Evolutionary conservation across 1,284 basidiomycete species (phyloP).

Genomic region (Papiliotrema flavescens): DNA sequence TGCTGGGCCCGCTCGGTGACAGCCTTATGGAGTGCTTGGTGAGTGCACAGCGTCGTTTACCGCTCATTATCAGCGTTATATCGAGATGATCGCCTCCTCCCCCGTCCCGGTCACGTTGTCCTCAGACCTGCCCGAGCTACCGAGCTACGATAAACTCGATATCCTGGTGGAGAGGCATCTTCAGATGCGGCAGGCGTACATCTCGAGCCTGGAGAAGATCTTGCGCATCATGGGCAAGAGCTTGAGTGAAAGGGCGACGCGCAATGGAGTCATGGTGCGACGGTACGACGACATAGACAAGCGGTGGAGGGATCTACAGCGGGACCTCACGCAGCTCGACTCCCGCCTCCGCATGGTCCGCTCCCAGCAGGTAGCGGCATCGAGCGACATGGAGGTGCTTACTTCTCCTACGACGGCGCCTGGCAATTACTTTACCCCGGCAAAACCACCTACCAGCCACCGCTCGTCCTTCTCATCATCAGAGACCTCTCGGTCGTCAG

Average conservation of each 20-base stretch:
- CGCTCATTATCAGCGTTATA: constrained; percentile 24
- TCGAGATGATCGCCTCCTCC: constrained; percentile 25
- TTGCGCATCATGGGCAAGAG: constrained; percentile 90
- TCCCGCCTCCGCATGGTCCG: constrained; percentile 19
- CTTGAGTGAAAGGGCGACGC: constrained; percentile 80
- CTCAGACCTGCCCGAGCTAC: constrained; percentile 21
- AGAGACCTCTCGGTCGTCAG: constrained; percentile 7
- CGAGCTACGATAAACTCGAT: constrained; percentile 25
- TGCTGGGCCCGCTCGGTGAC: constrained; percentile 94
- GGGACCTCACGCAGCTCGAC: constrained; percentile 33
- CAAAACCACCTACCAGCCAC: constrained; percentile 3
- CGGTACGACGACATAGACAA: constrained; percentile 32
- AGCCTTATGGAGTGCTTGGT: constrained; percentile 31
- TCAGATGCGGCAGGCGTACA: constrained; percentile 56
- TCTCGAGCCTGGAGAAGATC: constrained; percentile 86
- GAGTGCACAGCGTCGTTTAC: constrained; percentile 1
- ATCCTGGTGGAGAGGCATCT: constrained; percentile 25
- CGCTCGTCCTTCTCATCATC: constrained; percentile 19
- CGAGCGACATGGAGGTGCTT: neutral
- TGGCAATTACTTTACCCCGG: constrained; percentile 7
- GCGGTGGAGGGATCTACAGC: constrained; percentile 26
- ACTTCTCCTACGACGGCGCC: neutral
- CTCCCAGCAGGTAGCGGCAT: neutral
- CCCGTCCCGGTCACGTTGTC: constrained; percentile 18
- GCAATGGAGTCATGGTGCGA: constrained; percentile 66